These are phyloP conservation scores for Tolypocladium endophyticum DNA, from an alignment of 2,329 filamentous ascomycete species.

Conservation along the genomic window DNA sequence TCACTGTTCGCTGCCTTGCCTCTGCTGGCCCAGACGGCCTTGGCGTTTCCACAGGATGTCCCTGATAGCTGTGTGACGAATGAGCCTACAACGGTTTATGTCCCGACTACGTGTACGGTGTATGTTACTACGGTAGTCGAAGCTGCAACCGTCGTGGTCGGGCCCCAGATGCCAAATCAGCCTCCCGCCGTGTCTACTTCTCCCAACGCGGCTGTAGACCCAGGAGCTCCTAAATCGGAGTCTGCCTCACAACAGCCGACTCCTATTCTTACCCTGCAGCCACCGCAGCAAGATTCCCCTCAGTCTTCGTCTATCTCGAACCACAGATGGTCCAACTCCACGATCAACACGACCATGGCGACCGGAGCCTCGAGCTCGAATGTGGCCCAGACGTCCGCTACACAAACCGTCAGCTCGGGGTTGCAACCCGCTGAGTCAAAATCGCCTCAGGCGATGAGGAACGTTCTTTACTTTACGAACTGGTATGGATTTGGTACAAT, in stretches of 20 bases:
- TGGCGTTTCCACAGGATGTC: constrained; percentile 3
- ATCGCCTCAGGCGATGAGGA: constrained; percentile 12
- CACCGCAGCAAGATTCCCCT: not conserved
- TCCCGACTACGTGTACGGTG: not conserved
- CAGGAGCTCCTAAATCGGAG: not conserved
- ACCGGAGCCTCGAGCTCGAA: not conserved
- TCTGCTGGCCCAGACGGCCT: constrained; percentile 13
- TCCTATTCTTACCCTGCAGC: not conserved
- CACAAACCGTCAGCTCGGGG: no score
- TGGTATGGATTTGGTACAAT: constrained; percentile 24
- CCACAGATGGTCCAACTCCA: not conserved
- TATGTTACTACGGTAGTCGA: not conserved
- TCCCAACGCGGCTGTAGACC: not conserved
- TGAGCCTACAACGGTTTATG: not conserved
- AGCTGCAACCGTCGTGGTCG: not conserved
- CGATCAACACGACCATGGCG: not conserved
- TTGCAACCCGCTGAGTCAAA: not conserved
- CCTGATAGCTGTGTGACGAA: not conserved
- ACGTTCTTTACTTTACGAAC: constrained; percentile 43
- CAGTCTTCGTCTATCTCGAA: not conserved
- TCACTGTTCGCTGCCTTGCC: constrained; percentile 11
- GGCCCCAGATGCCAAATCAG: not conserved
- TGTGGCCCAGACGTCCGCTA: not conserved
- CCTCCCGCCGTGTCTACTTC: not conserved
- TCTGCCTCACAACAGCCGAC: not conserved